Evolutionary conservation across 805 yeast species (phyloP).

Genomic region (Metschnikowia reukaufii): DNA sequence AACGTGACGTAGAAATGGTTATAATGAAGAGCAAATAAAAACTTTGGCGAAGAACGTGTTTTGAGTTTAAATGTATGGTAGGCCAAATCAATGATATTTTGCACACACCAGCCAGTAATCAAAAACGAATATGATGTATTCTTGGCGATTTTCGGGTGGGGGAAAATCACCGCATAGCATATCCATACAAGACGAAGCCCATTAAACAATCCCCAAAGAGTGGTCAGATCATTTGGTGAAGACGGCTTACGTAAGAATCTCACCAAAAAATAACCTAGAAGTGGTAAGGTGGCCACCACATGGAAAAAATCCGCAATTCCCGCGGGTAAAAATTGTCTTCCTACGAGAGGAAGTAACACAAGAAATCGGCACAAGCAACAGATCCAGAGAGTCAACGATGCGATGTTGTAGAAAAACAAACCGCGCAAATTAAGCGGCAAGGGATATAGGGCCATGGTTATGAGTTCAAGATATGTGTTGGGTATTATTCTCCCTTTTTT

Average conservation of each 20-base stretch:
- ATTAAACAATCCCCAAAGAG: slow-evolving; percentile 31
- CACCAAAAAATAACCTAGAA: slow-evolving; percentile 25
- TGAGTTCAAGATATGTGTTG: not conserved
- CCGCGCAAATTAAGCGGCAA: slow-evolving; percentile 32
- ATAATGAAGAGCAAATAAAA: slow-evolving; percentile 39
- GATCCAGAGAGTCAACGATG: slow-evolving; percentile 46
- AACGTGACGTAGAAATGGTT: slow-evolving; percentile 34
- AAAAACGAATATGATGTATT: slow-evolving; percentile 42
- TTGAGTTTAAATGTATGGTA: slow-evolving; percentile 38
- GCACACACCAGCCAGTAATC: slow-evolving; percentile 38
- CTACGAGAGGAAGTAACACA: slow-evolving; percentile 62
- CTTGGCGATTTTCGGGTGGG: slow-evolving; percentile 42
- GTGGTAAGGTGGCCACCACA: slow-evolving; percentile 36
- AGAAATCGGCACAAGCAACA: slow-evolving; percentile 50
- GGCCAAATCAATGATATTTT: slow-evolving; percentile 31
- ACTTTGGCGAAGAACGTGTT: slow-evolving; percentile 35
- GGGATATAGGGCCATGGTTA: slow-evolving; percentile 37
- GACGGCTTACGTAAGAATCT: slow-evolving; percentile 3
- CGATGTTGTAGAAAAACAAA: slow-evolving; percentile 35
- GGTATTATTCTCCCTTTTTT: not conserved
- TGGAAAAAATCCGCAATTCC: slow-evolving; percentile 69
- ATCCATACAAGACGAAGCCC: slow-evolving; percentile 37
- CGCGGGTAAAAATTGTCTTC: slow-evolving; percentile 62
- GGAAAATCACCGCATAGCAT: slow-evolving; percentile 42
- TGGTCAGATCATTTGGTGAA: slow-evolving; percentile 10